Base-by-base conservation (phyloP, 2,329 filamentous ascomycete genomes). In the Diaporthe caulivora region DNA sequence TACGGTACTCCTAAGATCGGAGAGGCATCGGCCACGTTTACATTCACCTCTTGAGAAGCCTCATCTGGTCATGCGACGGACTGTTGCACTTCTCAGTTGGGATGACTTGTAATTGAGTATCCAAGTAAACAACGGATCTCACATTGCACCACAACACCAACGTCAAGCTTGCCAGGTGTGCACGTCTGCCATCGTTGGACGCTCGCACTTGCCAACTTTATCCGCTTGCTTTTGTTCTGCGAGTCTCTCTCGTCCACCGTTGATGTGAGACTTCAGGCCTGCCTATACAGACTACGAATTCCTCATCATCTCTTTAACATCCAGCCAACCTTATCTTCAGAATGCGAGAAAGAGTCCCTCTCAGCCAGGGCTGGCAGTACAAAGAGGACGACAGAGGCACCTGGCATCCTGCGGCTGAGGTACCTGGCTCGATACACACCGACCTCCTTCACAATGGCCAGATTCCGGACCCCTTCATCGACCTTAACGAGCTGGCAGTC, bases 401-500 rank as follows among this genome's bases (percentile, higher is more conserved):
- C 51, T 92, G 88, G 78, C 84, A 89, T 3, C 84, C 89, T 18
- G 90, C 91, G 70, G 83, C 85, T 72, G 90, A 91, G 78, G 92
- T 93, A 79, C 91, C 91, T 0, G 92, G 91, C 72, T 91, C 92
- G 75, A 84, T 93, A 42, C 91, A 93, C 78, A 86, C 93, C 31
- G 91, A 93, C 78, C 86, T 93, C 31, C 83, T 92, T 29, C 86
- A 89, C 75, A 87, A 93, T 79, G 83, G 85, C 29, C 83, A 91
- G 72, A 92, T 93, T 74, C 85, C 89, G 2, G 92, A 95, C 77
- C 93, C 93, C 0, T 94, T 91, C 80, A 87, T 94, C 49, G 92
- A 92, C 67, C 92, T 94, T 83, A 94, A 95, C 78, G 93, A 95
- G 81, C 84, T 91, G 53, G 87, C 90, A 49, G 91, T 93, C 3